Conservation (phyloP, 768 basidiomycete species). For the Mycena kentingensis region DNA sequence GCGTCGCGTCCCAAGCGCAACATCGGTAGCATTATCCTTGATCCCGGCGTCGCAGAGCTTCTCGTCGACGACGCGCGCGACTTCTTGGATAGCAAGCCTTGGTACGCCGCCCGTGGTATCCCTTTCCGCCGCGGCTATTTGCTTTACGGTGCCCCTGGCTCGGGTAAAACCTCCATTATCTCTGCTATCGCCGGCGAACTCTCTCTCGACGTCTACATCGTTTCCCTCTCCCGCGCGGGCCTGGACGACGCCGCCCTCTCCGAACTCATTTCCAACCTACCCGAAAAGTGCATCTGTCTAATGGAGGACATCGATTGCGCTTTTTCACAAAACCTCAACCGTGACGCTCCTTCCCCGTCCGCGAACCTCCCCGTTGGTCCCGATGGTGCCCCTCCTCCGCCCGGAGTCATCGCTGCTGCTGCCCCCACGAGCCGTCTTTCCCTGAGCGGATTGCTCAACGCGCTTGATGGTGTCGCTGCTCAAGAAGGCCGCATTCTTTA, state of each 20-base stretch:
- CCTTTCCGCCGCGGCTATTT: constrained; percentile 82
- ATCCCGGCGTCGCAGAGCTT: constrained; percentile 66
- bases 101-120: constrained; percentile 78
- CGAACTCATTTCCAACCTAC: constrained; percentile 61
- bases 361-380: constrained; percentile 7
- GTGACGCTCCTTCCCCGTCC: constrained; percentile 31
- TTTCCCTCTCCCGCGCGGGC: constrained; percentile 63
- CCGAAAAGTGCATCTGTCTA: constrained; percentile 71
- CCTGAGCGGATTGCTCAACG: constrained; percentile 74
- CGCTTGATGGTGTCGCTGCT: constrained; percentile 78
- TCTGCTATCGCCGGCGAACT: constrained; percentile 80
- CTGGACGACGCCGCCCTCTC: constrained; percentile 64
- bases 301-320: constrained; percentile 89
- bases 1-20: constrained; percentile 66
- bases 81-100: constrained; percentile 66
- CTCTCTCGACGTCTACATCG: constrained; percentile 69
- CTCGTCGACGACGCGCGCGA: constrained; percentile 70
- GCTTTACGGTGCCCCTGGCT: constrained; percentile 77
- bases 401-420: constrained; percentile 11
- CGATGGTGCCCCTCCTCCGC: constrained; percentile 20
- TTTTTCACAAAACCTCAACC: constrained; percentile 50
- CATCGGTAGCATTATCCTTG: constrained; percentile 66
- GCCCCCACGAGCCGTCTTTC: constrained; percentile 40
- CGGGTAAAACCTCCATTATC: constrained; percentile 79
- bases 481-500: constrained; percentile 83